Base-by-base conservation (phyloP, 208 protist genomes). In the Wallacemonas sp. region DNA sequence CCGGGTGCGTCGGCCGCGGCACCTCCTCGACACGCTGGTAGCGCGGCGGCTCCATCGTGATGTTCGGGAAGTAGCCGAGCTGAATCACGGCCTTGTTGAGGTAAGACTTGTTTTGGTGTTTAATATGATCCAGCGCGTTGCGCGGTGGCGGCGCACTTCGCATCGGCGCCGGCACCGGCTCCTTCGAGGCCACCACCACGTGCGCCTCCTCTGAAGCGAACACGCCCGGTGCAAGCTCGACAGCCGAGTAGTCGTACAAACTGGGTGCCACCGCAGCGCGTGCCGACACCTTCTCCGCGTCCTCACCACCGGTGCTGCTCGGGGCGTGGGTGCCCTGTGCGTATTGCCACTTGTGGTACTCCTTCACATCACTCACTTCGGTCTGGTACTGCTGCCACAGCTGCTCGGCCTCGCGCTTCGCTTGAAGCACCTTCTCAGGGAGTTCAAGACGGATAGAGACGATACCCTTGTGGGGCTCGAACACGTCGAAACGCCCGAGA, bases 61-160 rank as follows among this genome's bases (percentile, higher is more conserved):
- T 80, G 60, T 93, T 94, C 2, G 91, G 91, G 60, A 94, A 96
- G 63, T 96, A 85, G 14, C 79, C 80, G 22, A 94, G 75, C 65
- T 96, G 91, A 5, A 96, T 85, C 33, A 88, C 66, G 1, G 77
- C 54, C 55, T 80, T 80, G 62, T 79, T 85, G 36, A 94, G 70
- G 26, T 67, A 59, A 21, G 82, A 91, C 21, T 79, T 74, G 34
- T 72, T 77, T 65, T 93, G 72, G 31, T 76, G 75, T 58, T 80
- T 76, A 42, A 96, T 79, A 30, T 82, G 91, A 54, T 92, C 85
- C n/a, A 95, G 78, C 41, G 88, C 81, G 42, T 70, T 91, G 27
- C 68, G 67, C 26, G 88, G 78, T 17, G 82, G 75, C 1, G 70
- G 63, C 5, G 79, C 78, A 1, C 51, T 65, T n/a, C 65, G 36